Evolutionary conservation across 2,329 filamentous ascomycete species (phyloP).

Genomic region (Phialocephala subalpina): DNA sequence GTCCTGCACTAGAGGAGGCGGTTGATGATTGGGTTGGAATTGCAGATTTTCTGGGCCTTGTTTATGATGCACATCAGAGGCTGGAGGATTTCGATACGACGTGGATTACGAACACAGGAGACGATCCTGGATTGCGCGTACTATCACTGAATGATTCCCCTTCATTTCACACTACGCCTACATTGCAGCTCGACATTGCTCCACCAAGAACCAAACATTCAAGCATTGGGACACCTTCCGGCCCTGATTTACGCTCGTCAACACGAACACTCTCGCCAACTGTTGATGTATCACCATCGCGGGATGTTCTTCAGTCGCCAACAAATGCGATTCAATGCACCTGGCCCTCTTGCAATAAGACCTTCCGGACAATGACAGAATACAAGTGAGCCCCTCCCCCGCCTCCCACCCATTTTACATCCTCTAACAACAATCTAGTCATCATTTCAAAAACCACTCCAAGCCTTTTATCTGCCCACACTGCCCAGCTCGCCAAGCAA

Average conservation of each 20-base stretch:
- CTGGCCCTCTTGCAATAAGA: neutral
- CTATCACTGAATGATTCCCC: no score
- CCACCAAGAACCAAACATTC: no score
- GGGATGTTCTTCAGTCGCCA: neutral
- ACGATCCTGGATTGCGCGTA: no score
- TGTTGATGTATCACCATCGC: neutral
- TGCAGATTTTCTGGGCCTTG: no score
- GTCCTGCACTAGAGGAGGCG: no score
- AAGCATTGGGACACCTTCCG: no score
- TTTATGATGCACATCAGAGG: no score
- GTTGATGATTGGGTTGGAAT: no score
- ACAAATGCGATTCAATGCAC: neutral
- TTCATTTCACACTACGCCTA: no score
- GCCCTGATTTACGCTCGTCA: neutral
- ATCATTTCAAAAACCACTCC: conserved; percentile 14
- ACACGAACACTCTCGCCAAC: neutral
- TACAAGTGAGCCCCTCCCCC: neutral
- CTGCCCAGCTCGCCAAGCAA: conserved; percentile 9
- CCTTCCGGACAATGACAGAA: conserved; percentile 1
- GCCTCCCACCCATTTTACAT: neutral
- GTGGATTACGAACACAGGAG: no score
- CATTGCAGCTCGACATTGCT: no score
- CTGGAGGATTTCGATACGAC: no score
- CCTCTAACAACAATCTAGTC: neutral
- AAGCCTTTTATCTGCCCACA: conserved; percentile 9